Conservation (phyloP, 2,329 filamentous ascomycete species). For the Curvularia verruculosa region DNA sequence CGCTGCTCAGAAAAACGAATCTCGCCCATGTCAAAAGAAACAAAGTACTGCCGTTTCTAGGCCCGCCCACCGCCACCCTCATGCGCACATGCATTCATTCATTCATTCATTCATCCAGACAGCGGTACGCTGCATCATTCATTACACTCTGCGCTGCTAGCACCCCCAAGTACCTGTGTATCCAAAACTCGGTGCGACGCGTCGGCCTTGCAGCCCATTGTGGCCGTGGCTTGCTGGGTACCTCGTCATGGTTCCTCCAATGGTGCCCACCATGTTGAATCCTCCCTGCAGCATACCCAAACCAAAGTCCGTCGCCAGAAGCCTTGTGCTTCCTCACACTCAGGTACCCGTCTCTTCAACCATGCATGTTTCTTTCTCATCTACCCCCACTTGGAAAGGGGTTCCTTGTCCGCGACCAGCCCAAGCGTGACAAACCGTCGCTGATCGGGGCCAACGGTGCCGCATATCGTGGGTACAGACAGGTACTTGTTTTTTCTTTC, state of each 20-base stretch:
- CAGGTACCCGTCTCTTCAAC: constrained; percentile 24
- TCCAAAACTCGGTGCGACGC: constrained; percentile 30
- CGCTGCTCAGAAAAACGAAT: neutral
- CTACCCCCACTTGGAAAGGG: neutral
- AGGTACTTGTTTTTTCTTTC: too few relatives aligned
- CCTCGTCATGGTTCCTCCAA: constrained; percentile 20
- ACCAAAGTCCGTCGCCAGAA: constrained; percentile 3
- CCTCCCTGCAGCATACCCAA: constrained; percentile 22
- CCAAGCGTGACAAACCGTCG: constrained; percentile 4
- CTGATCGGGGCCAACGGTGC: constrained; percentile 14
- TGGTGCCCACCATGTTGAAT: constrained; percentile 11
- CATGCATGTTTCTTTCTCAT: constrained; percentile 11
- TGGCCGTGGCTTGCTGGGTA: constrained; percentile 21
- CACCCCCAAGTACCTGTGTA: neutral
- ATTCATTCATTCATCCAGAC: neutral
- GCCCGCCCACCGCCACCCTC: too few relatives aligned
- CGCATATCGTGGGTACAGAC: neutral
- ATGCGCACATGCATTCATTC: neutral
- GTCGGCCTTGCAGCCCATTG: constrained; percentile 35
- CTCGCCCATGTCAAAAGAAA: neutral
- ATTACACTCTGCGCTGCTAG: neutral
- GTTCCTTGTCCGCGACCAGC: constrained; percentile 2
- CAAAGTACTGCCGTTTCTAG: neutral
- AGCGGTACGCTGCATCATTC: neutral
- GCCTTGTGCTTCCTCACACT: constrained; percentile 20